Evolutionary conservation across 352 stramenopile species (phyloP).

Genomic region (Phytopythium cucurbitacearum): DNA sequence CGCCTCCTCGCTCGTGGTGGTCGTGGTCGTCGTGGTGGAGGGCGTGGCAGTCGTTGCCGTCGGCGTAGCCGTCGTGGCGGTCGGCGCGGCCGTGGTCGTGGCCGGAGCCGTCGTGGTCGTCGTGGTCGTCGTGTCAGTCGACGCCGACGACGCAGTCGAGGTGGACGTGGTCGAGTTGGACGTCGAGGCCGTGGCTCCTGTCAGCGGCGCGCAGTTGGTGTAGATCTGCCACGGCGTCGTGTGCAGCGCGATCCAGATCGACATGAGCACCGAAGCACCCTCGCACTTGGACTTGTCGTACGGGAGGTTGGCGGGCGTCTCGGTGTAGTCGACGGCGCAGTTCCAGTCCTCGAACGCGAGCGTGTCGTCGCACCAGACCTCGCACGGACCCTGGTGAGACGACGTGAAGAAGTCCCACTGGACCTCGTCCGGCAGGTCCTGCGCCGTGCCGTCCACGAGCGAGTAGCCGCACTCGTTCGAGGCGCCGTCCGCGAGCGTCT

Average conservation of each 20-base stretch:
- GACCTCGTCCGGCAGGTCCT: constrained; percentile 13
- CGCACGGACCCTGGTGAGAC: constrained; percentile 23
- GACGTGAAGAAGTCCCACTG: constrained; percentile 18
- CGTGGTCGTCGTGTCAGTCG: constrained; percentile 2
- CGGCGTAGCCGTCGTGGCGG: neutral
- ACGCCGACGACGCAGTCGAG: neutral
- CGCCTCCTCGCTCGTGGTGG: no score
- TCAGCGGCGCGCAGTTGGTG: constrained; percentile 22
- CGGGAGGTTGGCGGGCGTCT: constrained; percentile 14
- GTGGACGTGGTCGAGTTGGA: neutral
- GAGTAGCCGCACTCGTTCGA: constrained; percentile 19
- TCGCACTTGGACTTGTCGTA: constrained; percentile 22
- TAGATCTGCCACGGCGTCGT: constrained; percentile 25
- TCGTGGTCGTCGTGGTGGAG: neutral
- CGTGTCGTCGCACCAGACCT: constrained; percentile 32
- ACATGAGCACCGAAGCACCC: constrained; percentile 16
- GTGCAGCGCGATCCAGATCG: constrained; percentile 29
- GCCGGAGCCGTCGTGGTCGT: constrained; percentile 7
- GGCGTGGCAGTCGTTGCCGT: neutral
- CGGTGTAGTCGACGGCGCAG: constrained; percentile 14
- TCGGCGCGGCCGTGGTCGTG: neutral
- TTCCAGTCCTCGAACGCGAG: constrained; percentile 24
- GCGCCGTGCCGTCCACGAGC: neutral
- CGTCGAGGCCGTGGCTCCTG: neutral
- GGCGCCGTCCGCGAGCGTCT: constrained; percentile 16